phyloP scores from a whole-genome alignment of 1,284 basidiomycete genomes.

The Peniophora sp. region DNA sequence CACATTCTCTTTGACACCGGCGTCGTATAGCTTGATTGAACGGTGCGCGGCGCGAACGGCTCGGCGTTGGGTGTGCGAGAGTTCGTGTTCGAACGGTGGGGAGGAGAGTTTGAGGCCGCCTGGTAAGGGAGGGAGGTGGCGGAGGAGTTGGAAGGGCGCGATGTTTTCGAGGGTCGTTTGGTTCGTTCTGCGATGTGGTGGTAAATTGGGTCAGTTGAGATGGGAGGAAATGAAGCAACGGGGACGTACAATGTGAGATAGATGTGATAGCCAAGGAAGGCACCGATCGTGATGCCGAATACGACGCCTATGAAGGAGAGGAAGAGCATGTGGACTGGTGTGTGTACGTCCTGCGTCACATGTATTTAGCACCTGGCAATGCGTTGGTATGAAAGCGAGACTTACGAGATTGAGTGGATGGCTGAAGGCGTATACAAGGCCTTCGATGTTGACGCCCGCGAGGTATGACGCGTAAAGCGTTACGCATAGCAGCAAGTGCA shows the following conservation, averaged over 20 bases:
- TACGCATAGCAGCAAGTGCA: conserved; percentile 71
- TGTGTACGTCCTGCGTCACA: conserved; percentile 45
- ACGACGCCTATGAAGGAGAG: conserved; percentile 55
- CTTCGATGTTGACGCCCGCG: conserved; percentile 44
- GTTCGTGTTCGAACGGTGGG: conserved; percentile 69
- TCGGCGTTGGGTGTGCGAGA: conserved; percentile 61
- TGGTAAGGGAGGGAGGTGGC: conserved; percentile 54
- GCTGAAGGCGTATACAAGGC: conserved; percentile 61
- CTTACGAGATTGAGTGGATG: conserved; percentile 54
- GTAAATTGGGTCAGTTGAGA: neutral
- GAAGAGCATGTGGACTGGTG: conserved; percentile 66
- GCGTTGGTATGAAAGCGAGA: conserved; percentile 8
- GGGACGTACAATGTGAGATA: conserved; percentile 70
- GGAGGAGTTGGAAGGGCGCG: conserved; percentile 67
- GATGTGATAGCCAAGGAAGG: conserved; percentile 72
- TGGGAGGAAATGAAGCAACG: conserved; percentile 2
- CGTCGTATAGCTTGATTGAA: conserved; percentile 63
- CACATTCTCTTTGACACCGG: conserved; percentile 73
- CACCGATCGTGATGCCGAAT: conserved; percentile 65
- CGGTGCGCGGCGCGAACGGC: conserved; percentile 63
- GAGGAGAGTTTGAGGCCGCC: conserved; percentile 42
- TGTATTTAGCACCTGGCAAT: conserved; percentile 4
- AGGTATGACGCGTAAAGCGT: conserved; percentile 62
- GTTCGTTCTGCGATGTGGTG: conserved; percentile 53
- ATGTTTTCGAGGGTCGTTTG: conserved; percentile 82